A percentile compares a stretch with the other conserved stretches of the same genome.
Evolutionary conservation across 1,139 yeast genomes (phyloP).

Genomic region (Suhomyces anneliseae): DNA sequence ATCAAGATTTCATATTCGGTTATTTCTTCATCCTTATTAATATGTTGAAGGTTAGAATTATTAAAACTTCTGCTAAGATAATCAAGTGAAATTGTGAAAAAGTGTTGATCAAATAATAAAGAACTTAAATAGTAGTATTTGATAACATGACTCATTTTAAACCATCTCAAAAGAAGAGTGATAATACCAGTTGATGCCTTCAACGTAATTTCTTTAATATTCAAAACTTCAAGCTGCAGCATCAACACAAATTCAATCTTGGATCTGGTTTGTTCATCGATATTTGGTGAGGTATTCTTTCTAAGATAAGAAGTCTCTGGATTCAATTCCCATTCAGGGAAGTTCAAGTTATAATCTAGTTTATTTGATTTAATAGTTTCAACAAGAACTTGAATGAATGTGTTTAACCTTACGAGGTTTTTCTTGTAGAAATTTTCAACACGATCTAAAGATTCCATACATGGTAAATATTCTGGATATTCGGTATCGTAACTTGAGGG

Average conservation of each 20-base stretch:
- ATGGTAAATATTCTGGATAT: neutral
- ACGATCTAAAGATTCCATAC: conserved; percentile 41
- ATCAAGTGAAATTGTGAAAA: conserved; percentile 39
- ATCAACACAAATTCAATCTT: conserved; percentile 30
- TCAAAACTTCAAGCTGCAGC: conserved; percentile 53
- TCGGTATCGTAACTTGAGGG: neutral
- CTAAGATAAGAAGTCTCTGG: conserved; percentile 32
- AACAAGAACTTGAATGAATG: conserved; percentile 62
- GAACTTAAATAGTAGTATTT: conserved; percentile 76
- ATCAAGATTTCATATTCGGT: conserved; percentile 36
- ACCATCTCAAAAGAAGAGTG: conserved; percentile 65
- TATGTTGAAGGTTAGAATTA: conserved; percentile 34
- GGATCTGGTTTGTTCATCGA: conserved; percentile 19
- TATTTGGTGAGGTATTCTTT: conserved; percentile 9
- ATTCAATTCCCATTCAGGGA: conserved; percentile 41
- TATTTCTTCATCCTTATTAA: conserved; percentile 9
- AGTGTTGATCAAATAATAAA: conserved; percentile 72
- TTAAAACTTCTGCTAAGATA: conserved; percentile 41
- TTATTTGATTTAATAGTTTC: conserved; percentile 58
- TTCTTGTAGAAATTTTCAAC: conserved; percentile 61
- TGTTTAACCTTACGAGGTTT: conserved; percentile 55
- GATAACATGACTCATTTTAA: conserved; percentile 70
- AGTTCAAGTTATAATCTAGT: conserved; percentile 36
- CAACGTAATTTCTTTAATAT: conserved; percentile 63
- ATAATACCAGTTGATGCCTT: conserved; percentile 63